Conservation (phyloP, 2,329 filamentous ascomycete species). For the Neonectria punicea region DNA sequence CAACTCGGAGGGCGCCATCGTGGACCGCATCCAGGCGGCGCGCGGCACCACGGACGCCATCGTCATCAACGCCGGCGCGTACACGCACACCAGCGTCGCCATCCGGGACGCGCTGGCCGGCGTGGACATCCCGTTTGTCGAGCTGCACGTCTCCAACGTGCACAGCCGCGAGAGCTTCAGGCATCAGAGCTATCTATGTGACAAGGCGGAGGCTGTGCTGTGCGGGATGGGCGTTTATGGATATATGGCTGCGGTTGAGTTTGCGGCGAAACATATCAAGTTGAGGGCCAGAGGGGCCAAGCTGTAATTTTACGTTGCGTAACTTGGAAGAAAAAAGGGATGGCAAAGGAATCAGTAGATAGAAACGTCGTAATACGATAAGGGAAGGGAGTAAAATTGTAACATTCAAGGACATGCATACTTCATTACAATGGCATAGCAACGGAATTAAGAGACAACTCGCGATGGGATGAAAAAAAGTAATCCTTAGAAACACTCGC, state of each 20-base stretch:
- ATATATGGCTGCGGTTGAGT: constrained; percentile 70
- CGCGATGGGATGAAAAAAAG: neutral
- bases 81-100: constrained; percentile 81
- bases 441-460: neutral
- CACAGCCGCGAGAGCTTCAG: constrained; percentile 76
- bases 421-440: neutral
- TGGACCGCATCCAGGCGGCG: constrained; percentile 78
- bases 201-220: constrained; percentile 80
- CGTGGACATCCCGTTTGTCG: constrained; percentile 77
- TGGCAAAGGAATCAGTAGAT: neutral
- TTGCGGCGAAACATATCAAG: constrained; percentile 59
- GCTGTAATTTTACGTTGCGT: constrained; percentile 6
- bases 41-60: constrained; percentile 69
- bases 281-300: constrained; percentile 41
- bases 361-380: neutral
- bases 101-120: constrained; percentile 78
- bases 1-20: constrained; percentile 80
- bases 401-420: neutral
- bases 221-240: constrained; percentile 74
- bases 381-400: neutral
- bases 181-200: constrained; percentile 76
- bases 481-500: constrained; percentile 3
- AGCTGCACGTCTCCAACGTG: constrained; percentile 81
- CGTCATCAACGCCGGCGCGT: constrained; percentile 80
- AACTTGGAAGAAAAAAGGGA: too few species aligned